These are phyloP conservation scores for Debaryomycetaceae sp. DNA, from an alignment of 1,139 yeast genomes.

Conservation along the genomic window DNA sequence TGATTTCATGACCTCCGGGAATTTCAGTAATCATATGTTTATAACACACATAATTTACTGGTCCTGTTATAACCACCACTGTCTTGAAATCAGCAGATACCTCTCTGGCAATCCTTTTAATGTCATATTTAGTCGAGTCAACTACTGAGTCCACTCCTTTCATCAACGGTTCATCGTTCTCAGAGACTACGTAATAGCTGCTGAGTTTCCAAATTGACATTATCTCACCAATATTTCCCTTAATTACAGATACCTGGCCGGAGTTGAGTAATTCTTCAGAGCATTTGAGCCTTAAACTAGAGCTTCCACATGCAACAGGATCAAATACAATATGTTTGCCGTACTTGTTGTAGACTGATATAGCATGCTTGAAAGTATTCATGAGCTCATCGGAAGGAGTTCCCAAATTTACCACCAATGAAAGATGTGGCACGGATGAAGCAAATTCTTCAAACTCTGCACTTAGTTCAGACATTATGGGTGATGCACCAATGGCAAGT, in stretches of 20 bases:
- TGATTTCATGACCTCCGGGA: slow-evolving; percentile 61
- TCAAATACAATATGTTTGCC: slow-evolving; percentile 73
- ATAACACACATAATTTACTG: slow-evolving; percentile 21
- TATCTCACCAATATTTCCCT: slow-evolving; percentile 89
- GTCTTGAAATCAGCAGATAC: slow-evolving; percentile 57
- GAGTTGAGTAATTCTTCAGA: slow-evolving; percentile 48
- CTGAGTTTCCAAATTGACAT: slow-evolving; percentile 38
- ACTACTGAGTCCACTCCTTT: slow-evolving; percentile 71
- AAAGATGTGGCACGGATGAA: slow-evolving; percentile 43
- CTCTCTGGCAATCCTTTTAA: slow-evolving; percentile 39
- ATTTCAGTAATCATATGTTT: slow-evolving; percentile 17
- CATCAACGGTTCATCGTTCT: slow-evolving; percentile 42
- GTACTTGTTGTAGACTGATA: slow-evolving; percentile 53
- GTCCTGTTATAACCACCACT: slow-evolving; percentile 69
- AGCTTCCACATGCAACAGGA: slow-evolving; percentile 92
- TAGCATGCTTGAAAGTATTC: slow-evolving; percentile 49
- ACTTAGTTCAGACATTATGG: slow-evolving; percentile 82
- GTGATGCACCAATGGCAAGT: slow-evolving; percentile 81
- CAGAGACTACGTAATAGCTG: slow-evolving; percentile 29
- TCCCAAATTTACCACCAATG: slow-evolving; percentile 74
- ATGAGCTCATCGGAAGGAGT: slow-evolving; percentile 53
- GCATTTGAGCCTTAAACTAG: slow-evolving; percentile 52
- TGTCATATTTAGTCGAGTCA: slow-evolving; percentile 24
- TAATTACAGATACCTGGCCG: slow-evolving; percentile 69
- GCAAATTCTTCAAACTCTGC: slow-evolving; percentile 72